These are phyloP conservation scores for Fusarium illudens DNA, from an alignment of 2,329 filamentous ascomycete species.

Conservation along the genomic window DNA sequence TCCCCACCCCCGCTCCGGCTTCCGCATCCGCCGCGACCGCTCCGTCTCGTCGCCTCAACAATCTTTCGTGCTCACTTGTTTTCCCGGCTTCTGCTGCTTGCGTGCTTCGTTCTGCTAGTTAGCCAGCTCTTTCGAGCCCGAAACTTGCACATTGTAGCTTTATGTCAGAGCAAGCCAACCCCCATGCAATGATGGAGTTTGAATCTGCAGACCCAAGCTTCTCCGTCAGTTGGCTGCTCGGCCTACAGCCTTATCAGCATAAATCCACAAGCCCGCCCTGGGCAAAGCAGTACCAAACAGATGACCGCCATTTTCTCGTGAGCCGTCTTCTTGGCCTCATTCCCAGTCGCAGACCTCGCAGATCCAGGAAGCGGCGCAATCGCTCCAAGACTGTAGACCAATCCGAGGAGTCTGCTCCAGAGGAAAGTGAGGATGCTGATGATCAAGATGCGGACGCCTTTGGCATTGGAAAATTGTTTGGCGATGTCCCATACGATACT, in stretches of 20 bases:
- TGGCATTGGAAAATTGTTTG: conserved; percentile 37
- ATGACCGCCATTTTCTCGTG: conserved; percentile 43
- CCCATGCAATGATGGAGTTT: conserved; percentile 40
- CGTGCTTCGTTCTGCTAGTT: conserved; percentile 14
- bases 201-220: conserved; percentile 41
- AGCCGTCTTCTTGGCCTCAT: conserved; percentile 42
- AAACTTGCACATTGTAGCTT: conserved; percentile 27
- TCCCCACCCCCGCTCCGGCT: conserved; percentile 36
- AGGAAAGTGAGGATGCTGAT: conserved; percentile 15
- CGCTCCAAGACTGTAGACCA: conserved; percentile 24
- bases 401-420: conserved; percentile 10
- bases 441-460: conserved; percentile 29
- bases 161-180: conserved; percentile 33
- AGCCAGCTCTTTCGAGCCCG: conserved; percentile 15
- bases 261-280: conserved; percentile 38
- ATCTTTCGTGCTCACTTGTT: conserved; percentile 6
- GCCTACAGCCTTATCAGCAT: conserved; percentile 36
- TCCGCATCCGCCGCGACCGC: conserved; percentile 12
- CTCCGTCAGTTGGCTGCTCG: conserved; percentile 43
- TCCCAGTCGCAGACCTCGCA: conserved; percentile 35
- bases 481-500: conserved; percentile 33
- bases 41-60: conserved; percentile 7
- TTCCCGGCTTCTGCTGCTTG: conserved; percentile 7
- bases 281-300: conserved; percentile 38
- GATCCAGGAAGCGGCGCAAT: conserved; percentile 33